Conservation (phyloP, 2,329 filamentous ascomycete genomes). For the Verticillium isaacii region DNA sequence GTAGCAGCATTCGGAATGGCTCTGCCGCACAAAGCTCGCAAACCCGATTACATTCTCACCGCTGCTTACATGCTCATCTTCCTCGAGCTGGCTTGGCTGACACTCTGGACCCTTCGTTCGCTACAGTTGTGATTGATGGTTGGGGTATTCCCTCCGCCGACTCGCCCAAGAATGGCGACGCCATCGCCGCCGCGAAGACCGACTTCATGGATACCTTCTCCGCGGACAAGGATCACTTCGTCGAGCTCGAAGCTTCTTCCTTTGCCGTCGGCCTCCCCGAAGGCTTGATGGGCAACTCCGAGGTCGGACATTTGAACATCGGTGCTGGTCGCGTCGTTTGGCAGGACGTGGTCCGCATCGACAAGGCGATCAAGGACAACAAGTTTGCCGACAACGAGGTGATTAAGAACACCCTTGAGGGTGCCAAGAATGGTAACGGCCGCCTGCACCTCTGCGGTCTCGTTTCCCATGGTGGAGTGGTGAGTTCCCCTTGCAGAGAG, state of each 20-base stretch:
- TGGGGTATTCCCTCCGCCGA: constrained; percentile 84
- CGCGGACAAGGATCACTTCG: constrained; percentile 77
- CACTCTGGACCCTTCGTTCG: constrained; percentile 45
- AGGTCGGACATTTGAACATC: constrained; percentile 98
- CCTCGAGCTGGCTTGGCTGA: constrained; percentile 56
- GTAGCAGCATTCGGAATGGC: too few relatives aligned
- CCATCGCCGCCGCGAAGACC: constrained; percentile 88
- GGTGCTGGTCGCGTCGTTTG: constrained; percentile 95
- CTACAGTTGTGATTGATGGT: constrained; percentile 92
- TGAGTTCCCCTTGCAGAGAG: constrained; percentile 26
- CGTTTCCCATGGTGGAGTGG: constrained; percentile 90
- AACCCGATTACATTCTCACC: constrained; percentile 15
- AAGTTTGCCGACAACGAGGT: too few relatives aligned
- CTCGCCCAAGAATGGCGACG: constrained; percentile 86
- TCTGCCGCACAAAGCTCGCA: background rate
- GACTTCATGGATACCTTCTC: constrained; percentile 93
- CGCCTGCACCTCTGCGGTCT: constrained; percentile 89
- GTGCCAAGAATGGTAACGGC: constrained; percentile 82
- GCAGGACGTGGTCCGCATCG: constrained; percentile 97
- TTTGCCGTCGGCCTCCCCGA: constrained; percentile 93
- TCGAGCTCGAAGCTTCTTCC: constrained; percentile 91
- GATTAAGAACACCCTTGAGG: too few relatives aligned
- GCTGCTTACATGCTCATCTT: constrained; percentile 46
- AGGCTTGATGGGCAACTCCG: constrained; percentile 97
- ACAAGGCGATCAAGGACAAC: constrained; percentile 61